Base-by-base conservation (phyloP, 352 stramenopile genomes). In the Aphanomyces cochlioides region DNA sequence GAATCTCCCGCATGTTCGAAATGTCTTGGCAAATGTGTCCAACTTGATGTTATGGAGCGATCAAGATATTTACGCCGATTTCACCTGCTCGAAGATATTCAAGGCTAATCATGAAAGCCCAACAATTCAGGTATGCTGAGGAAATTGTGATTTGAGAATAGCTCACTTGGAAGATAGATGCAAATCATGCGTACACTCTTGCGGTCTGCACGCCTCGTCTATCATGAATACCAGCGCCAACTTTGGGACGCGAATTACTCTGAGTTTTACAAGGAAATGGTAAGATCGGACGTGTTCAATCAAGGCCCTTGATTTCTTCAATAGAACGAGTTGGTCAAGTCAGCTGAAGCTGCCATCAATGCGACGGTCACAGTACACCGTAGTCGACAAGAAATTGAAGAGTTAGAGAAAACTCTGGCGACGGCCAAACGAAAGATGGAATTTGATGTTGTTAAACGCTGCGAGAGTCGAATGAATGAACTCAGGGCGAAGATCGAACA, bases 11-110 rank as follows among this genome's bases (percentile, higher is more conserved):
- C 75, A 82, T 37, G 66, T 86, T 28, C 79, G 75, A 21, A 75
- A 78, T 10, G 82, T 91, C 36, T 77, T 94, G 7, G 82, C 84
- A 1, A 80, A 85, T 38, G 73, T 79, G 34, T 84, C 83, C n/a
- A 90, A 93, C 53, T 60, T 92, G 13, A 94, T 94, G 86, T 81
- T 94, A 67, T 92, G 83, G 81, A 85, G 81, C 67, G 86, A 94
- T 61, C 72, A 71, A 17, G 86, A 94, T 45, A 72, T 92, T 37
- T 94, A 94, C 53, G 76, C 82, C 5, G 64, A 74, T 48, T 92
- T 92, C 63, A 85, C 82, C 19, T 85, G 78, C 0, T 74, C 79
- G 19, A 41, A 50, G 2, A 73, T 81, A 39, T 89, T 92, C 40
- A 77, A 75, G 13, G 83, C 90, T 12, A 72, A 90, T 41, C 81